phyloP scores from a whole-genome alignment of 768 basidiomycete genomes.

The Boletus pseudo-olivaceus region DNA sequence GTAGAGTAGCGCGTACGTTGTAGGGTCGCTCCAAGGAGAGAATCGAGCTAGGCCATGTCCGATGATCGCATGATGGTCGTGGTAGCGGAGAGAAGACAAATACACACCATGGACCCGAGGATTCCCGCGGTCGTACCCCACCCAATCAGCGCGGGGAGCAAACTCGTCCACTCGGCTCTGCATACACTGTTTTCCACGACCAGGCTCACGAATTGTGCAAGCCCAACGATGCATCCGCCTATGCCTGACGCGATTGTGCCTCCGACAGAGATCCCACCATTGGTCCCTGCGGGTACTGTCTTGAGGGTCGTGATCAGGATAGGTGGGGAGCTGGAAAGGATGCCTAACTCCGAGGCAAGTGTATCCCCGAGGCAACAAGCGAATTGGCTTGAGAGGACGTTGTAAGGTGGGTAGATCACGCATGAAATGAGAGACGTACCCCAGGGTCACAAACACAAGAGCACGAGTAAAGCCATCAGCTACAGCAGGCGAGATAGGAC shows the following conservation, averaged over 20 bases:
- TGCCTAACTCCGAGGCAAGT: conserved; percentile 89
- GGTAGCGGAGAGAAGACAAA: not conserved
- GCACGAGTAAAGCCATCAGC: conserved; percentile 54
- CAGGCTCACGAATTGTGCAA: conserved; percentile 53
- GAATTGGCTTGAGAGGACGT: conserved; percentile 57
- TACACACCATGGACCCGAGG: conserved; percentile 73
- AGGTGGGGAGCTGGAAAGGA: conserved; percentile 67
- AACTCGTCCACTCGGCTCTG: conserved; percentile 33
- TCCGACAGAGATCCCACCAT: conserved; percentile 76
- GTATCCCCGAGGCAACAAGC: conserved; percentile 90
- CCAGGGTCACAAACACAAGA: conserved; percentile 62
- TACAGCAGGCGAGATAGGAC: conserved; percentile 48
- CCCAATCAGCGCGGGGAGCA: conserved; percentile 43
- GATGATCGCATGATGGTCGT: not conserved
- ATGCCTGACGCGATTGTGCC: conserved; percentile 71
- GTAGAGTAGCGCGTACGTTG: conserved; percentile 76
- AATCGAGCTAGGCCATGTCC: conserved; percentile 60
- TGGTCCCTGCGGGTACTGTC: conserved; percentile 82
- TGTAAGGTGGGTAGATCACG: not conserved
- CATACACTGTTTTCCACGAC: conserved; percentile 61
- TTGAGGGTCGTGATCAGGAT: conserved; percentile 75
- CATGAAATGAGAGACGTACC: conserved; percentile 40
- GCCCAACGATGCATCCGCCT: conserved; percentile 74
- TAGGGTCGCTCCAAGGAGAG: conserved; percentile 81
- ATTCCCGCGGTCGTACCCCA: conserved; percentile 70